phyloP scores from a whole-genome alignment of 306 rosid genomes.

The Prunus mume region DNA sequence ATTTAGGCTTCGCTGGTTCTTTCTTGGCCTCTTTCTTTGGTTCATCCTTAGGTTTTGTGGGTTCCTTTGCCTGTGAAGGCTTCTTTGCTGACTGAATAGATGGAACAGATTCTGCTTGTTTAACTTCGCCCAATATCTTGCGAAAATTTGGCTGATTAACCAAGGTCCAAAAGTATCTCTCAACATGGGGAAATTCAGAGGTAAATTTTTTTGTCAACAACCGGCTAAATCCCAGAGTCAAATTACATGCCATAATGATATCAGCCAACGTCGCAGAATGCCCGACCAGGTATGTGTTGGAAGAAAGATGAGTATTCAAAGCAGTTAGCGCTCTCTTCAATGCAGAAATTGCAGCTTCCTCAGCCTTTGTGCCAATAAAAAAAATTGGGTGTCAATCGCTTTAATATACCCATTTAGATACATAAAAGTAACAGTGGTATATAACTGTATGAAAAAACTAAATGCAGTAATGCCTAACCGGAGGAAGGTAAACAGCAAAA shows the following conservation, averaged over 20 bases:
- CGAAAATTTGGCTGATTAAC: conserved; percentile 75
- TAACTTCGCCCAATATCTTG: conserved; percentile 66
- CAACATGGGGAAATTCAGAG: conserved; percentile 80
- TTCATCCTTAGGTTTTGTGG: conserved; percentile 59
- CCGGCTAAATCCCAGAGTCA: conserved; percentile 37
- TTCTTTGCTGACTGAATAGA: conserved; percentile 61
- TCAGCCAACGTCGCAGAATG: conserved; percentile 80
- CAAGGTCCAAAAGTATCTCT: conserved; percentile 89
- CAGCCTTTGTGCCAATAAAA: conserved; percentile 45
- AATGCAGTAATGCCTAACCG: conserved; percentile 33
- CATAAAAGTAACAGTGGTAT: neutral
- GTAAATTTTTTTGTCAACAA: conserved; percentile 57
- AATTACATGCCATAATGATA: conserved; percentile 48
- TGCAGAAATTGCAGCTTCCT: conserved; percentile 58
- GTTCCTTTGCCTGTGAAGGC: conserved; percentile 62
- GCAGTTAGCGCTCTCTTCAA: conserved; percentile 70
- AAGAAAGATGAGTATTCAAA: conserved; percentile 65
- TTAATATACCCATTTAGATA: neutral
- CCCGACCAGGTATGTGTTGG: conserved; percentile 71
- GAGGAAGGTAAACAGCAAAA: conserved; percentile 45
- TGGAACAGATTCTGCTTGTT: conserved; percentile 55
- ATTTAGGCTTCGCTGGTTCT: conserved; percentile 43
- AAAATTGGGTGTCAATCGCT: neutral
- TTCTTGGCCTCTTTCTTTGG: conserved; percentile 52
- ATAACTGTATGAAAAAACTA: too few relatives aligned